Evolutionary conservation across 805 yeast genomes (phyloP), one percentile per base, ranked within the genome.

Genomic region (Priceomyces carsonii): DNA sequence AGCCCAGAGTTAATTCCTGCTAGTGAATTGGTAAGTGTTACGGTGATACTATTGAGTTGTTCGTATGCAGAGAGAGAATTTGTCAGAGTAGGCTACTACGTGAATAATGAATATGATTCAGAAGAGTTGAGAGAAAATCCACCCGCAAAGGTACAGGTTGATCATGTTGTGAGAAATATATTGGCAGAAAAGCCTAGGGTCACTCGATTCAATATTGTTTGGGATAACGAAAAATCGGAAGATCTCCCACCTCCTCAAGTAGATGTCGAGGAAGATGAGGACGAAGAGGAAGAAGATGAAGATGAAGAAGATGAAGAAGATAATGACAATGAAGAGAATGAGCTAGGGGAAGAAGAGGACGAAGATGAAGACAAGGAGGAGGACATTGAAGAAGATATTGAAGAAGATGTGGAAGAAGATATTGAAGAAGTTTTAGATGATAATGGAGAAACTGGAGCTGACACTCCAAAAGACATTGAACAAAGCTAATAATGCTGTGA

Each of bases 141-240:
- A 1, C 98, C 98, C 2, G 77, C 82, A 2, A 87, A 89, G 55
- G 96, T 91, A 1, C 96, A 87, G 53, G 89, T 91, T 3, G 96
- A 88, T 39, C 93, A 85, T 53, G 96, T 93, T 26, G 95, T 87
- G 18, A 77, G 99, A 54, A 93, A 91, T 61, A 85, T 93, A 23
- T 69, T 93, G 39, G 98, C 98, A 3, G 98, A 93, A 57, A 93
- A 93, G 66, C 99, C 99, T 27, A 74, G 98, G 48, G 99, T 93
- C 26, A 93, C 99, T 5, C 72, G 97, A 45, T 93, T 93, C 64
- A 93, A 93, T 59, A 93, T 93, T 37, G 95, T 89, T 3, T 93
- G 99, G 99, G 96, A 88, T 57, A 85, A 84, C 42, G 72, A 67
- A 30, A 76, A 66, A 39, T 69, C 69, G 4, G 88, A 85, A 34